A percentile compares a stretch with the other conserved stretches of the same genome.
Evolutionary conservation across 305 asterid genomes (phyloP).

Genomic region (Solanum hybrid): DNA sequence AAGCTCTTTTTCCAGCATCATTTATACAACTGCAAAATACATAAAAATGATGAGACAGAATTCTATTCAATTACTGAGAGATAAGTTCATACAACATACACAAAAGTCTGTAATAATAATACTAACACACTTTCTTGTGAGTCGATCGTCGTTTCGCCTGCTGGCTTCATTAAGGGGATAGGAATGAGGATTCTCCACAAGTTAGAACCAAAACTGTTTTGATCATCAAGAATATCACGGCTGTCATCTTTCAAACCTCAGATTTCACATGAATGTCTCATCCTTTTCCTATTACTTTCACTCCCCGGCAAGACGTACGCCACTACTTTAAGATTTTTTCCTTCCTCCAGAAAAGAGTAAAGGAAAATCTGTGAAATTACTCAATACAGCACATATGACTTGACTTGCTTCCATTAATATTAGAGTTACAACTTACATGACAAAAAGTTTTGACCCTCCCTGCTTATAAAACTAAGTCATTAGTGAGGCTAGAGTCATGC

Average conservation of each 20-base stretch:
- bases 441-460: neutral
- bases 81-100: neutral
- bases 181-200: neutral
- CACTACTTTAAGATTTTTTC: neutral
- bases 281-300: conserved; percentile 5
- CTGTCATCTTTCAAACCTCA: neutral
- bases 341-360: neutral
- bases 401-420: neutral
- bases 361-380: neutral
- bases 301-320: neutral
- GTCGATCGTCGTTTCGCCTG: neutral
- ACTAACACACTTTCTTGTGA: neutral
- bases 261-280: neutral
- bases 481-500: neutral
- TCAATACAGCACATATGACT: neutral
- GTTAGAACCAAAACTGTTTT: neutral
- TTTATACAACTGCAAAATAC: neutral
- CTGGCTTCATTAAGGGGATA: neutral
- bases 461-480: neutral
- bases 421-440: conserved; percentile 1
- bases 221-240: neutral
- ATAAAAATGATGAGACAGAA: neutral
- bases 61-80: neutral
- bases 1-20: neutral
- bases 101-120: neutral